phyloP scores from a whole-genome alignment of 2,329 filamentous ascomycete genomes.

The Hymenotorrendiella dingleyae region DNA sequence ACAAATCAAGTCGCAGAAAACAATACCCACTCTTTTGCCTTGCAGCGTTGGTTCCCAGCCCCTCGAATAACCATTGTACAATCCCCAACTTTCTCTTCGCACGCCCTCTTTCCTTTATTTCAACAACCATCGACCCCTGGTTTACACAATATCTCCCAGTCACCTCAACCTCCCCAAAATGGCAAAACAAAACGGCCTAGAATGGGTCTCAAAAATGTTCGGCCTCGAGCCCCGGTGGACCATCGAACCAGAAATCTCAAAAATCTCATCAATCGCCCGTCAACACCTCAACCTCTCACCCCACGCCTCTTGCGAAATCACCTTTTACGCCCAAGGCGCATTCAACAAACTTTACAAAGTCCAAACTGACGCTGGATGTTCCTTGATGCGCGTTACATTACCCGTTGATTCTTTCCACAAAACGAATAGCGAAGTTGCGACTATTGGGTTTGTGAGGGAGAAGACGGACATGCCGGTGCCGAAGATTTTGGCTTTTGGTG shows the following conservation, averaged over 20 bases:
- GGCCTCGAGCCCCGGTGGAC: conserved; percentile 23
- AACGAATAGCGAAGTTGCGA: conserved; percentile 35
- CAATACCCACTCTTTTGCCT: too few species aligned
- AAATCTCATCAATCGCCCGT: conserved; percentile 21
- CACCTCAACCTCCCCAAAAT: too few species aligned
- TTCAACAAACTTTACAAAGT: conserved; percentile 32
- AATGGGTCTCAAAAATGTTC: conserved; percentile 8
- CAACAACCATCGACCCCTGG: too few species aligned
- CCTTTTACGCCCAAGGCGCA: conserved; percentile 23
- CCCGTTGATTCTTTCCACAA: conserved; percentile 35
- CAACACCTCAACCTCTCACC: conserved; percentile 19
- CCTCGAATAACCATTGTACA: too few species aligned
- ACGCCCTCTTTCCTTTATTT: too few species aligned
- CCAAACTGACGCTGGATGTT: conserved; percentile 19
- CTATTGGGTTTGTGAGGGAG: conserved; percentile 30
- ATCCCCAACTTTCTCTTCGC: too few species aligned
- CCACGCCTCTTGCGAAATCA: conserved; percentile 19
- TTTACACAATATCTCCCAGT: too few species aligned
- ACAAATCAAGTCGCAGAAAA: too few species aligned
- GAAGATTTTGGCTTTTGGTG: conserved; percentile 31
- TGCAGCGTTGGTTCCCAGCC: too few species aligned
- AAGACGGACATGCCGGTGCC: conserved; percentile 32
- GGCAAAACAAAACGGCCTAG: conserved; percentile 11
- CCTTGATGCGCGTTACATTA: conserved; percentile 33
- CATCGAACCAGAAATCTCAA: conserved; percentile 23